Base-by-base conservation (phyloP, 208 protist species). In the Leishmania gerbilli region DNA sequence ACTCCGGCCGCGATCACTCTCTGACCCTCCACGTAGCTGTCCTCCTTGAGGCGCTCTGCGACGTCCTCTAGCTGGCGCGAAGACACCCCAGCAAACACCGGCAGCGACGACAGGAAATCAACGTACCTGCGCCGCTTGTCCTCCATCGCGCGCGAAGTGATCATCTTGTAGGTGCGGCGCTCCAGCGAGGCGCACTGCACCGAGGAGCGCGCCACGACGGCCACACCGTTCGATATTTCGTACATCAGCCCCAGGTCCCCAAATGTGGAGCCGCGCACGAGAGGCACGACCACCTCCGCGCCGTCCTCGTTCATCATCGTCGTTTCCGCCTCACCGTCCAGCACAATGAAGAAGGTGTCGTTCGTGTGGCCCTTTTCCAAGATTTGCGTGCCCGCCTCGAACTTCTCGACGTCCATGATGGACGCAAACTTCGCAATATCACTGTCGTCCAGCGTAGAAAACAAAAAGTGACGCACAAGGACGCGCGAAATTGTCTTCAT, bases 371-470 rank as follows among this genome's bases (percentile, higher is more conserved):
- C 91, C 40, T 87, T 88, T 4, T 53, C 49, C 78, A 92, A 58
- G 7, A 93, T 31, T 76, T 76, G 74, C 37, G 78, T 72, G 3
- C 80, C 87, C 42, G 82, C 82, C 80, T 82, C 65, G 40, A 89
- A 88, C 56, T 64, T 62, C 51, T 77, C 80, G 6, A 89, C 76
- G 60, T 93, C 86, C 92, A 97, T 95, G 71, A 93, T 90, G 65
- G 86, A 83, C 5, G 89, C 89, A 51, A 93, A 82, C 82, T 83
- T 88, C 19, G 79, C 77, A 62, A 94, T 84, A 74, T 93, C 83
- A 64, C 62, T 84, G 75, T 95, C 93, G 79, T 96, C 91, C 19
- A 95, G 80, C 56, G 84, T 91, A 60, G 89, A 95, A 82, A 96
- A 97, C 74, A 95, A 84, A 72, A 89, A 93, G 80, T 94, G 91